These are phyloP conservation scores for Paramyrothecium roridum DNA, from an alignment of 2,329 filamentous ascomycete genomes.

Conservation along the genomic window DNA sequence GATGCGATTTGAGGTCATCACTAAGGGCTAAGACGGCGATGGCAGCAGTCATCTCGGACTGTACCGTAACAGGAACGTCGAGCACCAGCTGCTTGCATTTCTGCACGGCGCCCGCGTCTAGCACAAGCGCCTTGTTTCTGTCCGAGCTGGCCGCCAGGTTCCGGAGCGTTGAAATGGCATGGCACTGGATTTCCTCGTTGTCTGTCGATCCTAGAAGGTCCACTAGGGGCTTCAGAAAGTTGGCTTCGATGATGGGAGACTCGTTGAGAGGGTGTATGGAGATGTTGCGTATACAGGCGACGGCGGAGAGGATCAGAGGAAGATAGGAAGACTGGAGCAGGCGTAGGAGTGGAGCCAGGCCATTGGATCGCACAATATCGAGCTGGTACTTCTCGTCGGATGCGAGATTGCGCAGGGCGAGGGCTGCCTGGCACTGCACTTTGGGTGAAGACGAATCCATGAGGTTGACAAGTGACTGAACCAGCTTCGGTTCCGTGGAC, in stretches of 20 bases:
- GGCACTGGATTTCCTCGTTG: slow-evolving; percentile 98
- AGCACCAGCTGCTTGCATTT: slow-evolving; percentile 98
- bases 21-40: slow-evolving; percentile 94
- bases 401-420: slow-evolving; percentile 90
- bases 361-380: slow-evolving; percentile 88
- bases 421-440: slow-evolving; percentile 94
- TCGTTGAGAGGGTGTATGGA: slow-evolving; percentile 98
- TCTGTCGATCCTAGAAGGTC: slow-evolving; percentile 92
- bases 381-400: slow-evolving; percentile 99
- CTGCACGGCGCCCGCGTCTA: slow-evolving; percentile 94
- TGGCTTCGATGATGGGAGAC: slow-evolving; percentile 96
- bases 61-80: slow-evolving; percentile 87
- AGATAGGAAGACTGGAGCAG: slow-evolving; percentile 94
- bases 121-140: slow-evolving; percentile 94
- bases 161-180: slow-evolving; percentile 93
- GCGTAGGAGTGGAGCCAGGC: slow-evolving; percentile 79
- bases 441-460: slow-evolving; percentile 98
- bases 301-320: slow-evolving; percentile 91
- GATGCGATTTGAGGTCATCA: slow-evolving; percentile 89
- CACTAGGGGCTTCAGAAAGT: slow-evolving; percentile 89
- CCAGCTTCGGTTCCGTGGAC: slow-evolving; percentile 84
- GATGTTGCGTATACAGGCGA: slow-evolving; percentile 98
- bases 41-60: slow-evolving; percentile 99
- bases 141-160: slow-evolving; percentile 97
- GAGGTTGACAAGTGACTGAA: slow-evolving; percentile 89